Evolutionary conservation across 495 filamentous ascomycete species (phyloP), one percentile per base, ranked within the genome.

Genomic region (Bathelium albidoporum): DNA sequence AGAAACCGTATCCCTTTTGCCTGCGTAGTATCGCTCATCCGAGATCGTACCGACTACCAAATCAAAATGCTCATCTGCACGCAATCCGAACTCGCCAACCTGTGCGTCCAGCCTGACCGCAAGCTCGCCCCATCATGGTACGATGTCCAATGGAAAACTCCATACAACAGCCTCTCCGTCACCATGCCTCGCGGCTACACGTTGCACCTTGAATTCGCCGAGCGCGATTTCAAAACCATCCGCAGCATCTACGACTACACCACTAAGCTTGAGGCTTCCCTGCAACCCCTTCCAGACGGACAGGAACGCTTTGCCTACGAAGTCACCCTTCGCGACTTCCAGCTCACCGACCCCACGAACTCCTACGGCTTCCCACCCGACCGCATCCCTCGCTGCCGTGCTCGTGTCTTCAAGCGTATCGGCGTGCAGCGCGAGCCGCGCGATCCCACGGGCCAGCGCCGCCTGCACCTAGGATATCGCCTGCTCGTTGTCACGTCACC

Each of bases 181-280:
- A 81, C 80, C 61, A 73, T 95, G 14, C 84, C 87, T 1, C 81
- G 86, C 49, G 85, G 87, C 1, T 88, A 90, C 66, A 75, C 85
- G 45, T 70, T 93, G 32, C 80, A 82, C 53, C 73, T 95, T 9
- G 80, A 84, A 62, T 89, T 88, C 74, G 77, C 77, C 14, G 88
- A 91, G 69, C 78, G 81, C 11, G 88, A 91, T 67, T 93, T 87
- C 76, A 84, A 83, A 63, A 84, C 79, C 26, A 71, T 95, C 16
- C 90, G 87, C 83, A 85, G 85, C 64, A 89, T 94, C 69, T 87
- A 87, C 63, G 89, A 94, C 59, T 89, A 92, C 66, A 88, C 87
- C 26, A 81, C 80, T 34, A 88, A 87, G 67, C 83, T 91, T 0
- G 85, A 90, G 66, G 77, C 79, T 14, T 87, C 79, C 61, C 77